Base-by-base conservation (phyloP, 2,329 filamentous ascomycete genomes). In the Aspergillus puulaauensis region DNA sequence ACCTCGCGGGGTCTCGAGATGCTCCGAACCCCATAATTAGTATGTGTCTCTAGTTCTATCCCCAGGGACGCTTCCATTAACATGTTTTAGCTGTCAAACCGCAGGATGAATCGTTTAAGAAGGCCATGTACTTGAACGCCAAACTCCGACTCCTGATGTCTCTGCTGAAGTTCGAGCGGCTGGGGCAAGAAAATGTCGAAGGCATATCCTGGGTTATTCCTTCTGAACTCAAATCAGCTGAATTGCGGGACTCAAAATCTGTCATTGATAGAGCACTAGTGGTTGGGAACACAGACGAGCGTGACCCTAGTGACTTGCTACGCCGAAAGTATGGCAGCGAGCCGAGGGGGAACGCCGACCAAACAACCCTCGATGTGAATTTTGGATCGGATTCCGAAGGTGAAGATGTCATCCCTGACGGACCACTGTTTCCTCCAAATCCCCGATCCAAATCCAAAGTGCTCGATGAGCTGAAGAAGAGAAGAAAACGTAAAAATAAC, bases 71-170 rank as follows among this genome's bases (percentile, higher is more conserved):
- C 5, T 8, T 15, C 9, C 31, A 31, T 23, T 61, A 52, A 58
- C 50, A 12, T 23, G n/a, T 5, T 40, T 33, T 66, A 88, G 85
- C 76, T 56, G 76, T 92, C 53, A 83, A 81, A 51, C 82, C 89
- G 0, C 86, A 89, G 57, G 86, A 83, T 43, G 85, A 90, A 46
- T 81, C 84, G 49, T 85, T 87, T 41, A 86, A 87, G 51, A 83
- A 82, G 21, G 89, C 91, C 24, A 87, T 96, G 75, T 96, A 96
- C 79, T 96, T 91, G 70, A 96, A 98, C 73, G 87, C 90, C 9
- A 88, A 93, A 67, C 82, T 98, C 2, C 89, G 93, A 35, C 85
- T 98, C 2, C 83, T 99, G 3, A 89, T 98, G 83, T 88, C 82
- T 1, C 81, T 95, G 0, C 80, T 89, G 17, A 90, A 90, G 0